phyloP scores from a whole-genome alignment of 2,329 filamentous ascomycete genomes.

The Fusarium cicatricum region DNA sequence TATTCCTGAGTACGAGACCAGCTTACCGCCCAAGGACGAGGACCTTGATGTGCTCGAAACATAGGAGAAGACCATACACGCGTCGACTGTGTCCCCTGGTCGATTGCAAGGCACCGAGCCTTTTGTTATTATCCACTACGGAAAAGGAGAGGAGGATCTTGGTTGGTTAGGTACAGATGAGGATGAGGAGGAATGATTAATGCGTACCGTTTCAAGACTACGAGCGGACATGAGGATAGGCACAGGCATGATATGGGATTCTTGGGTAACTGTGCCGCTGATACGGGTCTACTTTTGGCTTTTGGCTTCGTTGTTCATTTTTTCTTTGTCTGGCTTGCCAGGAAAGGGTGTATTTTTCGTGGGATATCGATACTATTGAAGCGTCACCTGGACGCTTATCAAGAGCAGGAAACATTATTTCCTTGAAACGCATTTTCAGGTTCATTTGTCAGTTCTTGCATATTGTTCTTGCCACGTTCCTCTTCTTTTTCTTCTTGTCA shows the following conservation, averaged over 20 bases:
- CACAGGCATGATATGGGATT: slow-evolving; percentile 15
- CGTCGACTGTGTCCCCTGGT: slow-evolving; percentile 15
- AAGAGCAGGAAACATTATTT: slow-evolving; percentile 22
- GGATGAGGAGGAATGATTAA: slow-evolving; percentile 34
- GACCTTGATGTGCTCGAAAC: slow-evolving; percentile 53
- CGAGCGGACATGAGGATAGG: slow-evolving; percentile 19
- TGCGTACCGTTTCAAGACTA: slow-evolving; percentile 29
- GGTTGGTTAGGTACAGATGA: not conserved
- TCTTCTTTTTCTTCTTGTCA: not conserved
- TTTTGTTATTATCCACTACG: slow-evolving; percentile 3
- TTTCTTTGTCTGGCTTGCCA: slow-evolving; percentile 3
- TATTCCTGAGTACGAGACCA: slow-evolving; percentile 48
- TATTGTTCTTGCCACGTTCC: slow-evolving; percentile 1
- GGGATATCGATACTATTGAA: slow-evolving; percentile 25
- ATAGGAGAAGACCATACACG: slow-evolving; percentile 34
- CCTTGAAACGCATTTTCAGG: slow-evolving; percentile 11
- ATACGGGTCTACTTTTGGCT: slow-evolving; percentile 15
- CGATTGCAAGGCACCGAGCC: slow-evolving; percentile 9
- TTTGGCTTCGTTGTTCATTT: slow-evolving; percentile 3
- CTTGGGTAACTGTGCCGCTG: slow-evolving; percentile 21
- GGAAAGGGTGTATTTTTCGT: slow-evolving; percentile 20
- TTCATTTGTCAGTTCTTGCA: not conserved
- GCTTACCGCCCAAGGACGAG: slow-evolving; percentile 50
- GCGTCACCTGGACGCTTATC: slow-evolving; percentile 12
- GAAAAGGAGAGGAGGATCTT: slow-evolving; percentile 1